phyloP scores from a whole-genome alignment of 495 filamentous ascomycete species.

The Jackrogersella minutella region DNA sequence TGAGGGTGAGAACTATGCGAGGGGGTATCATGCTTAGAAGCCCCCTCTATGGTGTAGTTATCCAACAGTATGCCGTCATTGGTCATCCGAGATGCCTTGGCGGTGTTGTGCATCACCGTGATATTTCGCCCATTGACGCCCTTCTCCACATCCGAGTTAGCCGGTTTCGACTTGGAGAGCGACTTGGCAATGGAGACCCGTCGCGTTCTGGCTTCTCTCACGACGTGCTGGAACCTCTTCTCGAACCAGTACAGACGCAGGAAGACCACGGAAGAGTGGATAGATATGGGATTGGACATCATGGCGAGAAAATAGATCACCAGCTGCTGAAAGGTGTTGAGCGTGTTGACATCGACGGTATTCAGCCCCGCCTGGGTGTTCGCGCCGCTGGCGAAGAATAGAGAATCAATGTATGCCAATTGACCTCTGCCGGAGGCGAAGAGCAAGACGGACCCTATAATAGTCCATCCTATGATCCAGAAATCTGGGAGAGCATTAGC shows the following conservation, averaged over 20 bases:
- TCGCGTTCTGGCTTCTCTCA: conserved; percentile 55
- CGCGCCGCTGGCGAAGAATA: conserved; percentile 82
- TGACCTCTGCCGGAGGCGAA: conserved; percentile 62
- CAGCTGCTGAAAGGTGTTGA: conserved; percentile 80
- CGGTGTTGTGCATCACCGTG: conserved; percentile 69
- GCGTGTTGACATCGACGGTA: conserved; percentile 77
- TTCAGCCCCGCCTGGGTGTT: conserved; percentile 94
- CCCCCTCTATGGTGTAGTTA: conserved; percentile 37
- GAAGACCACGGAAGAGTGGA: conserved; percentile 87
- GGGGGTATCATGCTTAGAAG: conserved; percentile 17
- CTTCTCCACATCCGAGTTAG: conserved; percentile 63
- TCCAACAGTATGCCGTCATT: conserved; percentile 57
- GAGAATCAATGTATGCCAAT: conserved; percentile 84
- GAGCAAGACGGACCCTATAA: conserved; percentile 80
- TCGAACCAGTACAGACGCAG: conserved; percentile 97
- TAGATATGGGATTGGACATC: conserved; percentile 87
- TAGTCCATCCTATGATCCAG: conserved; percentile 73
- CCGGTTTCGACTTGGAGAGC: conserved; percentile 65
- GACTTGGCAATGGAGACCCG: conserved; percentile 58
- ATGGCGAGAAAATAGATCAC: conserved; percentile 74
- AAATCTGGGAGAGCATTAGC: conserved; percentile 61
- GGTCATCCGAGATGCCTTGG: conserved; percentile 51
- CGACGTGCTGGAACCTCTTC: conserved; percentile 83
- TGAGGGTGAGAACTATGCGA: conserved; percentile 42
- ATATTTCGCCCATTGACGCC: conserved; percentile 79